A percentile compares a stretch with the other conserved stretches of the same genome.
These are phyloP conservation scores for Alternaria sp. DNA, from an alignment of 2,329 filamentous ascomycete genomes.

Conservation along the genomic window DNA sequence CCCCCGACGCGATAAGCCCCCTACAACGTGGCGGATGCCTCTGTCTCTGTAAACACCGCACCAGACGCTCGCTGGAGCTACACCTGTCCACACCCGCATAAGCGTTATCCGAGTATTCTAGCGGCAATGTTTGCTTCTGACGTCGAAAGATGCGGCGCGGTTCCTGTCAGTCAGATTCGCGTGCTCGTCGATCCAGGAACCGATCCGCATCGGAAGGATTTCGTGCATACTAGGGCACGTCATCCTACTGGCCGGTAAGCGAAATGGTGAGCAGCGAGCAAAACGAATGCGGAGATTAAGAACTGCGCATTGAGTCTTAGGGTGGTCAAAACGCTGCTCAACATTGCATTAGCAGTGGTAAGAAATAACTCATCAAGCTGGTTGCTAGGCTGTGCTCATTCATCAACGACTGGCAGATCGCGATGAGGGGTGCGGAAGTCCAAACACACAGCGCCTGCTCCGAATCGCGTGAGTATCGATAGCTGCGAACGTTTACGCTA, in stretches of 20 bases:
- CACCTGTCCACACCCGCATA: not conserved
- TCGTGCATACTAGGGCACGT: slow-evolving; percentile 13
- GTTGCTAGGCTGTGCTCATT: slow-evolving; percentile 2
- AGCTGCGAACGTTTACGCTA: not conserved
- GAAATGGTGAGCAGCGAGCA: slow-evolving; percentile 22
- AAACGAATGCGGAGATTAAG: slow-evolving; percentile 19
- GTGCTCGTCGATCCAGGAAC: slow-evolving; percentile 7
- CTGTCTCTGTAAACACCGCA: not conserved
- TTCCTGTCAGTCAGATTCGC: not conserved
- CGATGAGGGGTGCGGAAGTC: not conserved
- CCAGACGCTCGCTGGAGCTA: not conserved
- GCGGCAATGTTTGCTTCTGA: not conserved
- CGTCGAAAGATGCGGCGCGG: not conserved
- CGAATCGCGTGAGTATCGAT: slow-evolving; percentile 8
- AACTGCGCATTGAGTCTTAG: slow-evolving; percentile 14
- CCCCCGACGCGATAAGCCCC: not conserved
- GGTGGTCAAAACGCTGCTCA: not conserved
- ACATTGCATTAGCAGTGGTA: not conserved
- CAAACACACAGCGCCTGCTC: slow-evolving; percentile 8
- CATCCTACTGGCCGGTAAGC: slow-evolving; percentile 18
- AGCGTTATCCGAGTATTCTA: not conserved
- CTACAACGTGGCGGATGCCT: not conserved
- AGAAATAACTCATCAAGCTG: not conserved
- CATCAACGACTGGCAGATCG: not conserved
- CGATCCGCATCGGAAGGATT: slow-evolving; percentile 13